Conservation (phyloP, 1,284 basidiomycete genomes). For the Trametes hirsuta region DNA sequence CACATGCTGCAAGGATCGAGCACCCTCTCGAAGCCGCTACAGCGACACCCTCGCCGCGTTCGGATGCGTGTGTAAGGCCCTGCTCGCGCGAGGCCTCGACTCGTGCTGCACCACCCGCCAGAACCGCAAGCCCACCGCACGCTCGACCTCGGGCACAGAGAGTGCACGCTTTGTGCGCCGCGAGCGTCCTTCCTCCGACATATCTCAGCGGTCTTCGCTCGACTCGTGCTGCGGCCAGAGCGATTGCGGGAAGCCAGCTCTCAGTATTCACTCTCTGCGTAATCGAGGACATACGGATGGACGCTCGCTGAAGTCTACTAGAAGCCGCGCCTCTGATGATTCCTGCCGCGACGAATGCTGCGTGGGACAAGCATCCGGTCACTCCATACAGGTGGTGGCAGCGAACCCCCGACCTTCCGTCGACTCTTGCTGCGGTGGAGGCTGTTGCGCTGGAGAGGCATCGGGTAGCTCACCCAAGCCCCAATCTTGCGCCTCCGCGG, state of each 20-base stretch:
- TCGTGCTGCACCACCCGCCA: conserved; percentile 30
- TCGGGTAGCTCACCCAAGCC: too few relatives aligned
- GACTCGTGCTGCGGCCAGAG: conserved; percentile 29
- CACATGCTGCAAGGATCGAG: conserved; percentile 35
- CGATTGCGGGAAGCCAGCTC: conserved; percentile 14
- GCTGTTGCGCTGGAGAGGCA: too few relatives aligned
- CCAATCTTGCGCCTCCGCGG: too few relatives aligned
- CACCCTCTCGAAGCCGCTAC: conserved; percentile 33
- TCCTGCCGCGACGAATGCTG: conserved; percentile 24
- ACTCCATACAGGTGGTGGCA: too few relatives aligned
- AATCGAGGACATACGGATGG: conserved; percentile 16
- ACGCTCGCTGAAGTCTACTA: conserved; percentile 1
- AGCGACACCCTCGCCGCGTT: conserved; percentile 35
- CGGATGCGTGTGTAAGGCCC: conserved; percentile 35
- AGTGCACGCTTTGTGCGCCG: conserved; percentile 12
- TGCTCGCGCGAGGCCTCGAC: conserved; percentile 34
- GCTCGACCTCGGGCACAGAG: conserved; percentile 13
- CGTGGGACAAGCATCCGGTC: too few relatives aligned
- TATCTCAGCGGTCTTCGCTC: conserved; percentile 18
- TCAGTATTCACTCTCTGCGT: conserved; percentile 14
- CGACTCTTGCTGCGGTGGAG: too few relatives aligned
- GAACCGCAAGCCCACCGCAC: conserved; percentile 8
- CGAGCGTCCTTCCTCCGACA: conserved; percentile 14
- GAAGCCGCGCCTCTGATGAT: conserved; percentile 14
- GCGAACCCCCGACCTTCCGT: too few relatives aligned